Evolutionary conservation across 1,284 basidiomycete genomes (phyloP), one percentile per base, ranked within the genome.

Genomic region (Kalmanozyma brasiliensis): DNA sequence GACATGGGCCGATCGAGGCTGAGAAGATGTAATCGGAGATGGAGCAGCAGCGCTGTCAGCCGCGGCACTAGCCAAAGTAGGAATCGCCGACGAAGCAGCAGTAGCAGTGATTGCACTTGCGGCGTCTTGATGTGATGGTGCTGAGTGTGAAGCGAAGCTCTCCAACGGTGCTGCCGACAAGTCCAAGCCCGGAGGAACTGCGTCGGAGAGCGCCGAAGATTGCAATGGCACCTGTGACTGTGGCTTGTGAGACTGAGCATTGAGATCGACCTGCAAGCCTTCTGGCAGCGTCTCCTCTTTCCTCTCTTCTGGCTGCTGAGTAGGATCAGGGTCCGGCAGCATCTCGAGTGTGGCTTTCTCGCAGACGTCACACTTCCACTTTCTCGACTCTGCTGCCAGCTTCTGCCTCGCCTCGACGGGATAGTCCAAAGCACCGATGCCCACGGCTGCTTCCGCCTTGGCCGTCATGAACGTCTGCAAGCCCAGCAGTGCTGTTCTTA

Each of bases 341-440:
- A 73, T 43, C 32, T 76, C 65, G 22, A 53, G 13, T 32, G 67
- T 76, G 22, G 45, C 47, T 23, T 38, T 37, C 8, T 42, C 57
- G 45, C 74, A 78, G 3, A 52, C 30, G 0, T 63, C 44, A 40
- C 77, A 77, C 26, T 26, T 59, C 76, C 76, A 79, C 13, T 6
- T n/a, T 8, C 51, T 49, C 19, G 67, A 63, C 33, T 62, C 57
- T 8, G 19, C 26, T 16, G 79, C 79, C 23, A 81, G 51, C 30
- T 89, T 89, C n/a, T 93, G 89, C 20, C 92, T 89, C 76, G 94
- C 90, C 23, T 93, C 92, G 61, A 89, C 90, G 49, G 94, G 85
- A 55, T 91, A 91, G 82, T 95, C 94, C 84, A 97, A 94, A 0
- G 91, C 90, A 79, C 94, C 91, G 3, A 95, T 86, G 17, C 92